Evolutionary conservation across 495 filamentous ascomycete genomes (phyloP).

Genomic region (Hypoxylon subgilvum): DNA sequence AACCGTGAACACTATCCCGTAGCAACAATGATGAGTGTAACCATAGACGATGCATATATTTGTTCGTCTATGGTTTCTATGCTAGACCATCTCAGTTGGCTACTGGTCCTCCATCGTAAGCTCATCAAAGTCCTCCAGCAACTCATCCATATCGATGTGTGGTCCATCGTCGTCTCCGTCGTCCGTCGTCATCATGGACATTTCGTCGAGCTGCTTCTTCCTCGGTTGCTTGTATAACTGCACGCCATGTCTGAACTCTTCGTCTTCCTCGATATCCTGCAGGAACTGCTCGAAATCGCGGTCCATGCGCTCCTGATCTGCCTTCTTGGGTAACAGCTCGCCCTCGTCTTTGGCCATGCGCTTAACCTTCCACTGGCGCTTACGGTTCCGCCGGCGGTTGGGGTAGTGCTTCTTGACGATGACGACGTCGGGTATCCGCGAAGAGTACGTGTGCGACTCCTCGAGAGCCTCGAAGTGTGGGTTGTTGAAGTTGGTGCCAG

Average conservation of each 20-base stretch:
- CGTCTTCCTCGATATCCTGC: conserved; percentile 93
- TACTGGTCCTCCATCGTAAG: conserved; percentile 66
- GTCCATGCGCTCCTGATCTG: conserved; percentile 84
- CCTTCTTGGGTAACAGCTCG: conserved; percentile 75
- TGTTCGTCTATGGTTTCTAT: background rate
- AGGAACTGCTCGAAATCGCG: conserved; percentile 96
- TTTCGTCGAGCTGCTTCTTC: conserved; percentile 52
- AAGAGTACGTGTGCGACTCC: conserved; percentile 68
- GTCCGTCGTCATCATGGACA: conserved; percentile 69
- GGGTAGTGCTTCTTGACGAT: conserved; percentile 96
- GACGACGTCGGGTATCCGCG: conserved; percentile 85
- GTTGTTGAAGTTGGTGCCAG: conserved; percentile 91
- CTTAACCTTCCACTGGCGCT: conserved; percentile 88
- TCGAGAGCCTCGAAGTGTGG: conserved; percentile 79
- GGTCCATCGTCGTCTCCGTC: conserved; percentile 69
- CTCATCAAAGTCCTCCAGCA: conserved; percentile 90
- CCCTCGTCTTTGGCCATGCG: conserved; percentile 89
- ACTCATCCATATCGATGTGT: conserved; percentile 78
- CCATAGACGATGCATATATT: too few species aligned
- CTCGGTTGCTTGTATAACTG: conserved; percentile 78
- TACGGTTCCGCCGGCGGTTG: conserved; percentile 79
- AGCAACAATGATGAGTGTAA: too few species aligned
- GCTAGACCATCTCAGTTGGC: background rate
- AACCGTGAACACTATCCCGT: too few species aligned
- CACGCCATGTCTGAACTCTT: conserved; percentile 80